Evolutionary conservation across 192 early-diverging fungal species (phyloP).

Genomic region (Backusella macrospora): DNA sequence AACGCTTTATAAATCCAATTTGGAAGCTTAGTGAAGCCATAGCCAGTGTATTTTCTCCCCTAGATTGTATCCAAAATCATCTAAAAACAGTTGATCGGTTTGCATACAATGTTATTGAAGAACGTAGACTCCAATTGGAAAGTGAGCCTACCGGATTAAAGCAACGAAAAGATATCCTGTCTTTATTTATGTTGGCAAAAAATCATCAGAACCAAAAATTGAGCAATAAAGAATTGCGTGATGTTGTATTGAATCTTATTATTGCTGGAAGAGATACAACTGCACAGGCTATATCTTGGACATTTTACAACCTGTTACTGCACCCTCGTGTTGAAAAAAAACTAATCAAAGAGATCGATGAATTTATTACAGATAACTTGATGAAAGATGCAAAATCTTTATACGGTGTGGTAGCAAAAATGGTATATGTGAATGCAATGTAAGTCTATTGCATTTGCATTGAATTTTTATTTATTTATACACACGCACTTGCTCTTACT

Average conservation of each 20-base stretch:
- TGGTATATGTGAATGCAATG: slow-evolving; percentile 41
- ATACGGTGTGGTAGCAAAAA: slow-evolving; percentile 33
- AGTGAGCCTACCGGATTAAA: neutral
- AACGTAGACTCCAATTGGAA: slow-evolving; percentile 23
- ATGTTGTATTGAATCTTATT: slow-evolving; percentile 34
- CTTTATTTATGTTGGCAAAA: slow-evolving; percentile 30
- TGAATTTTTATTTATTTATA: neutral
- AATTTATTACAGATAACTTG: slow-evolving; percentile 24
- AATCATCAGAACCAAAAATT: slow-evolving; percentile 18
- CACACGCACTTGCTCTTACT: neutral
- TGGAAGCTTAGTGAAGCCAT: neutral
- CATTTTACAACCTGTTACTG: slow-evolving; percentile 43
- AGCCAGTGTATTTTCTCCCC: neutral
- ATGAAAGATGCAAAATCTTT: slow-evolving; percentile 23
- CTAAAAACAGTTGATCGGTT: slow-evolving; percentile 24
- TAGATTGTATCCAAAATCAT: slow-evolving; percentile 17
- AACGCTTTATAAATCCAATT: slow-evolving; percentile 18
- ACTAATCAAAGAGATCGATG: slow-evolving; percentile 41
- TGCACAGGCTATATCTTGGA: slow-evolving; percentile 49
- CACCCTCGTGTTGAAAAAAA: slow-evolving; percentile 45
- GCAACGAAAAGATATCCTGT: slow-evolving; percentile 27
- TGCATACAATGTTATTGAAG: slow-evolving; percentile 24
- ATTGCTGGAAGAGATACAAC: slow-evolving; percentile 47
- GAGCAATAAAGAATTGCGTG: slow-evolving; percentile 27
- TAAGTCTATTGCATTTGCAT: slow-evolving; percentile 3